A percentile compares a stretch with the other conserved stretches of the same genome.
These are phyloP conservation scores for Protoeuglena noctilucae DNA, from an alignment of 139 green algal genomes.

Conservation along the genomic window DNA sequence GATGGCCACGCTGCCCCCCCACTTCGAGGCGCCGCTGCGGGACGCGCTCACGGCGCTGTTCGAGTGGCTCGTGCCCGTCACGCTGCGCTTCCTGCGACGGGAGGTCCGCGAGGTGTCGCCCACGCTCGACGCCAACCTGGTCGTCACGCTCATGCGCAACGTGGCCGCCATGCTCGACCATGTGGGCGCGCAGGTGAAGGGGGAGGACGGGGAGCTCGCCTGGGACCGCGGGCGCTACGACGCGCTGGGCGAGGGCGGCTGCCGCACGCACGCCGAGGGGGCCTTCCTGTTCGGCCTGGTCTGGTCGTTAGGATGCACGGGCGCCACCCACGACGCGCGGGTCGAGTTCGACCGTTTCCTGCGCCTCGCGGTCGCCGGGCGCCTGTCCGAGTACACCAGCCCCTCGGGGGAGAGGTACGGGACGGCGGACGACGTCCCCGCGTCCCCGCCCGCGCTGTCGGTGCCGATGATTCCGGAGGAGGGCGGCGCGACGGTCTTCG, in stretches of 20 bases:
- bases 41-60: slow-evolving; percentile 10
- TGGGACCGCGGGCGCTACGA: not conserved
- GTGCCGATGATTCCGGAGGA: slow-evolving; percentile 22
- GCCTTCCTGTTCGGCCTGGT: slow-evolving; percentile 33
- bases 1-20: slow-evolving; percentile 9
- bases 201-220: too few relatives aligned
- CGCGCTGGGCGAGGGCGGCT: not conserved
- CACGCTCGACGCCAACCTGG: slow-evolving; percentile 41
- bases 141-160: slow-evolving; percentile 31
- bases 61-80: slow-evolving; percentile 17
- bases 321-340: slow-evolving; percentile 11
- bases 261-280: slow-evolving; percentile 14
- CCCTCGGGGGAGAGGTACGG: slow-evolving; percentile 24
- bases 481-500: slow-evolving; percentile 9
- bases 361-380: slow-evolving; percentile 9
- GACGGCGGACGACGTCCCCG: slow-evolving; percentile 21
- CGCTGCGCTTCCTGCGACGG: slow-evolving; percentile 13
- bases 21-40: not conserved
- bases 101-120: slow-evolving; percentile 28
- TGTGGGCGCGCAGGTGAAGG: slow-evolving; percentile 8
- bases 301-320: slow-evolving; percentile 28
- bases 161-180: slow-evolving; percentile 23
- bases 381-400: slow-evolving; percentile 18
- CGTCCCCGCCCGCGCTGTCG: too few relatives aligned
- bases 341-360: slow-evolving; percentile 24